phyloP scores from a whole-genome alignment of 148 eudicot genomes.

The Gaultheria prostrata region DNA sequence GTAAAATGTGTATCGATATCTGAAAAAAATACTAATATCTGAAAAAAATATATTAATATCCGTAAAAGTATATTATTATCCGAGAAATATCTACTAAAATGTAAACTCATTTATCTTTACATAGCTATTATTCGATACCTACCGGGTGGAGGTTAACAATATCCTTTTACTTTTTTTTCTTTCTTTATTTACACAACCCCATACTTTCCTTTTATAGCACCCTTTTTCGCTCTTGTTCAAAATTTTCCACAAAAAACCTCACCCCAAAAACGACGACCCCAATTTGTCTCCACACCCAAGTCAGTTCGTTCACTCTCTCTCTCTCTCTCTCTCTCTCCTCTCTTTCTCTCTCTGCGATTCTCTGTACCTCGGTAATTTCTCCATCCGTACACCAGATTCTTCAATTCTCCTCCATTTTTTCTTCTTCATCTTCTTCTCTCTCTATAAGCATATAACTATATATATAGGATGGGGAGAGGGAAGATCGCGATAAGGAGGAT shows the following conservation, averaged over 20 bases:
- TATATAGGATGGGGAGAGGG: constrained; percentile 47
- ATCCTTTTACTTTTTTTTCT: too few relatives aligned
- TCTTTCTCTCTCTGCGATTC: constrained; percentile 13
- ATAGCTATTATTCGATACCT: too few relatives aligned
- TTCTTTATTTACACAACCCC: not conserved
- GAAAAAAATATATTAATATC: too few relatives aligned
- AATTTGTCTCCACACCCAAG: not conserved
- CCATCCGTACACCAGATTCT: not conserved
- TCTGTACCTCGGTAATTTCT: not conserved
- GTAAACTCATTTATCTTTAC: too few relatives aligned
- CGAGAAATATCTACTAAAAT: too few relatives aligned
- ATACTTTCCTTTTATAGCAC: constrained; percentile 7
- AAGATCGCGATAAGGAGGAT: constrained; percentile 64
- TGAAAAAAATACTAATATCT: too few relatives aligned
- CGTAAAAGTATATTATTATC: too few relatives aligned
- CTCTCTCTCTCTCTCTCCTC: not conserved
- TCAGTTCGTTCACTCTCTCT: not conserved
- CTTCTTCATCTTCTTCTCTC: not conserved
- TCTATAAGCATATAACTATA: not conserved
- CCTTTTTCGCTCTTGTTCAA: not conserved
- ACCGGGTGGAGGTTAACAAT: too few relatives aligned
- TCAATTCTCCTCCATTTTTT: not conserved
- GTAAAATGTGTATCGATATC: too few relatives aligned
- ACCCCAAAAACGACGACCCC: constrained; percentile 11
- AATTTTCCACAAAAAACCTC: constrained; percentile 9